phyloP scores from a whole-genome alignment of 352 stramenopile genomes.

The Globisporangium alternatum region DNA sequence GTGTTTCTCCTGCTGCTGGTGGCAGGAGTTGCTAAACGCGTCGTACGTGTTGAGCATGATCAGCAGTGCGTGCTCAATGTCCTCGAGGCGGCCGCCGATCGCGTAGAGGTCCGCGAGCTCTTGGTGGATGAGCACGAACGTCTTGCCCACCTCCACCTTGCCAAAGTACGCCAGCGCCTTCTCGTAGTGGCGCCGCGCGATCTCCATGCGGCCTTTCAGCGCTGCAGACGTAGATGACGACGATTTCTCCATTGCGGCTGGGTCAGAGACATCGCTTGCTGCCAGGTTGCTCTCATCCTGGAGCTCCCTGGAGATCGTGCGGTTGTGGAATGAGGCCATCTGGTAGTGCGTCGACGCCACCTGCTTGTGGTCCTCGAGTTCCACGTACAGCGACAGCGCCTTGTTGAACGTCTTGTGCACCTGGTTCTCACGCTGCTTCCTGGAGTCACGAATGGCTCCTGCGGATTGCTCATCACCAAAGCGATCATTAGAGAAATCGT shows the following conservation, averaged over 20 bases:
- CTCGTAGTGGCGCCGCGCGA: conserved; percentile 80
- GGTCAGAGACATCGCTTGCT: background rate
- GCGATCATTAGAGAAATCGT: conserved; percentile 7
- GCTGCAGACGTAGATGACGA: conserved; percentile 22
- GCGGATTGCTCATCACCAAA: background rate
- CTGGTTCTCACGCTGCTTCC: conserved; percentile 42
- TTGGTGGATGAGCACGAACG: conserved; percentile 82
- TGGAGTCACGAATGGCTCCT: conserved; percentile 5
- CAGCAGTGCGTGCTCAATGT: conserved; percentile 75
- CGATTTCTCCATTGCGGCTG: conserved; percentile 9
- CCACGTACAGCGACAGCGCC: conserved; percentile 68
- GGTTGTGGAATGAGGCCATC: conserved; percentile 75
- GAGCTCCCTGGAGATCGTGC: conserved; percentile 50
- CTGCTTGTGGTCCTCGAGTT: conserved; percentile 72
- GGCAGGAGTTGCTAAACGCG: conserved; percentile 36
- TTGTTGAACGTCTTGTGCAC: conserved; percentile 66
- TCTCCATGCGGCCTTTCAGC: conserved; percentile 73
- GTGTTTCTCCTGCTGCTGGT: conserved; percentile 14
- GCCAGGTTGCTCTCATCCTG: conserved; percentile 7
- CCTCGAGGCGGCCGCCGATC: conserved; percentile 55
- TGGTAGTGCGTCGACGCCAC: conserved; percentile 81
- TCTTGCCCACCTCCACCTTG: conserved; percentile 59
- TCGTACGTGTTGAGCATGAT: conserved; percentile 78
- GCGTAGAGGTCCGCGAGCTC: conserved; percentile 77
- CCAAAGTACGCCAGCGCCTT: conserved; percentile 82